These are phyloP conservation scores for Boletus sp. DNA, from an alignment of 768 basidiomycete genomes.

Conservation along the genomic window DNA sequence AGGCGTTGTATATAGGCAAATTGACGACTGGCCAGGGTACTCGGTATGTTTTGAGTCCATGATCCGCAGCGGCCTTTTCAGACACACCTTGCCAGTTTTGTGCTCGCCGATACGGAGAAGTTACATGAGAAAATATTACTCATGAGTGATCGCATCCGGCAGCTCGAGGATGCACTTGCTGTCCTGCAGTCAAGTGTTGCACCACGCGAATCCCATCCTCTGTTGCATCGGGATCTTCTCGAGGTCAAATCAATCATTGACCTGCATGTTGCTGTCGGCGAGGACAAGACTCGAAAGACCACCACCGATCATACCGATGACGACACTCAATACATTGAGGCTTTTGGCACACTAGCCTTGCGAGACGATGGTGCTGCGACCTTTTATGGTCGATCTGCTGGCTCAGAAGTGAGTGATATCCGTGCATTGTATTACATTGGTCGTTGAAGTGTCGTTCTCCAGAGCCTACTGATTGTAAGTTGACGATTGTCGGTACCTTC, in stretches of 20 bases:
- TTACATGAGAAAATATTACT: constrained; percentile 64
- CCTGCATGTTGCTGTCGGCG: constrained; percentile 55
- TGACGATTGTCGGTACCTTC: background rate
- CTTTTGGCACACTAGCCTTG: constrained; percentile 68
- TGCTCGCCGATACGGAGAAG: constrained; percentile 69
- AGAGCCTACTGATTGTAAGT: constrained; percentile 60
- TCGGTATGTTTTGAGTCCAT: constrained; percentile 41
- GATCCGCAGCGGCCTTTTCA: background rate
- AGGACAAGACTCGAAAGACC: constrained; percentile 29
- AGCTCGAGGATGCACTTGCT: constrained; percentile 65
- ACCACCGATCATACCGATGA: constrained; percentile 35
- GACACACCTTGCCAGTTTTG: constrained; percentile 44
- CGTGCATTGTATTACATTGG: constrained; percentile 23
- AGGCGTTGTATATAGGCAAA: constrained; percentile 38
- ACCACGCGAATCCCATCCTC: constrained; percentile 54
- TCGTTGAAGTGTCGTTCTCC: background rate
- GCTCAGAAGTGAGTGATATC: constrained; percentile 56
- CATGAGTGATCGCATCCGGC: constrained; percentile 71
- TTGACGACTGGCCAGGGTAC: constrained; percentile 78
- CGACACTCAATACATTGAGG: constrained; percentile 57
- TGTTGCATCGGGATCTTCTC: constrained; percentile 58
- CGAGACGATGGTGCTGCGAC: constrained; percentile 68
- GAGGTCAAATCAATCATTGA: constrained; percentile 70
- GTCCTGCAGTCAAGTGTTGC: constrained; percentile 48
- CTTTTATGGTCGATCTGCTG: constrained; percentile 72